These are phyloP conservation scores for Aspergillus nidulans DNA, from an alignment of 495 filamentous ascomycete species.

Conservation along the genomic window DNA sequence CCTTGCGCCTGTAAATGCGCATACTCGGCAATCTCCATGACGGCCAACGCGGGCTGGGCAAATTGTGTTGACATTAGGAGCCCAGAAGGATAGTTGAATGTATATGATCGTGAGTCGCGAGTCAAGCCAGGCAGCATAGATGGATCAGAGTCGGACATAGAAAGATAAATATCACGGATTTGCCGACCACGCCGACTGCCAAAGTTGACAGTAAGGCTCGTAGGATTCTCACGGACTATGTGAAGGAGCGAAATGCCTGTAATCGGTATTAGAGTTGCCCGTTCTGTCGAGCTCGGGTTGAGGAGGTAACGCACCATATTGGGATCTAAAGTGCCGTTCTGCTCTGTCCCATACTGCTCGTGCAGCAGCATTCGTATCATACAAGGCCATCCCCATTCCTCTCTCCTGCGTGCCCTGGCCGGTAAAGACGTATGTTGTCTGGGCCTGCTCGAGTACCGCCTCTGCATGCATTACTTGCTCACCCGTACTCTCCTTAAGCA, in stretches of 20 bases:
- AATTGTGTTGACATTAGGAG: background rate
- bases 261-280: background rate
- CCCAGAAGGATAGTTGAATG: background rate
- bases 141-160: background rate
- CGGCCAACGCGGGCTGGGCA: conserved; percentile 1
- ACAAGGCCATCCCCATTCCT: conserved; percentile 3
- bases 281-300: too few relatives aligned
- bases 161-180: background rate
- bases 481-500: background rate
- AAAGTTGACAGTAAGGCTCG: background rate
- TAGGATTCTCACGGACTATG: conserved; percentile 1
- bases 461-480: background rate
- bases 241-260: background rate
- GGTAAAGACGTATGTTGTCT: conserved; percentile 2
- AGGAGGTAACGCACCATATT: conserved; percentile 1
- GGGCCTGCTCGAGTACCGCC: background rate
- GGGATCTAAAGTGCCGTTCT: background rate
- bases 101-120: background rate
- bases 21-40: conserved; percentile 3
- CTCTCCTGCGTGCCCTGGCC: conserved; percentile 5
- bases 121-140: background rate
- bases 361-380: background rate
- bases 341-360: conserved; percentile 1
- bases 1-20: background rate
- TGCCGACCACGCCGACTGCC: background rate